phyloP scores from a whole-genome alignment of 768 basidiomycete genomes.

The Russula griseocarnosa region DNA sequence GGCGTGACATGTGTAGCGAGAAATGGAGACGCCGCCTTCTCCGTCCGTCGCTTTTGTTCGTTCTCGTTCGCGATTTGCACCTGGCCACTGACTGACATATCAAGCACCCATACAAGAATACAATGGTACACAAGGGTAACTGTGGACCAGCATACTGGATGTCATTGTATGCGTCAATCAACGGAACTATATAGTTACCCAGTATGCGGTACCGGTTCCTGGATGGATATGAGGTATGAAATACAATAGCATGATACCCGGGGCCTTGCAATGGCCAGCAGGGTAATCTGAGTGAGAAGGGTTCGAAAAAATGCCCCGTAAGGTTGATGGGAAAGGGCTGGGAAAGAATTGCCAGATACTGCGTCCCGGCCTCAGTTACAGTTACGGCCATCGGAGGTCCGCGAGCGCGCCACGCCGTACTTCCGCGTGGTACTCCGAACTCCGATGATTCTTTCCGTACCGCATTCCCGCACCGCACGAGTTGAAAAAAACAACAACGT shows the following conservation, averaged over 20 bases:
- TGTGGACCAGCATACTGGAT: not conserved
- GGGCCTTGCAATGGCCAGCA: not conserved
- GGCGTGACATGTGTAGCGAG: not conserved
- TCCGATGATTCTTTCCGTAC: not conserved
- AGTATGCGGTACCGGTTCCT: not conserved
- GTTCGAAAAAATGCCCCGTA: no score
- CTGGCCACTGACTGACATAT: not conserved
- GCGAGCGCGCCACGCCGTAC: not conserved
- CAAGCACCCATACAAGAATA: not conserved
- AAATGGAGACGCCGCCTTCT: not conserved
- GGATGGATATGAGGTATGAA: not conserved
- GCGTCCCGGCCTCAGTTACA: not conserved
- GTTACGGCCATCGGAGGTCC: not conserved
- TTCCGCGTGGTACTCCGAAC: not conserved
- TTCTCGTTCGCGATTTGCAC: conserved; percentile 10
- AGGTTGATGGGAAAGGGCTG: not conserved
- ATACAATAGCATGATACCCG: no score
- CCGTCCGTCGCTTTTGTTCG: not conserved
- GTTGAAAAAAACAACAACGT: not conserved
- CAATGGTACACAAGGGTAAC: not conserved
- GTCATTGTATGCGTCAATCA: not conserved
- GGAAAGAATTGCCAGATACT: not conserved
- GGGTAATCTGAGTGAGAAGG: not conserved
- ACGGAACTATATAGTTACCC: not conserved
- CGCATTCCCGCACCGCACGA: not conserved